Conservation (phyloP, 148 eudicot genomes). For the Amaranthus cruentus region DNA sequence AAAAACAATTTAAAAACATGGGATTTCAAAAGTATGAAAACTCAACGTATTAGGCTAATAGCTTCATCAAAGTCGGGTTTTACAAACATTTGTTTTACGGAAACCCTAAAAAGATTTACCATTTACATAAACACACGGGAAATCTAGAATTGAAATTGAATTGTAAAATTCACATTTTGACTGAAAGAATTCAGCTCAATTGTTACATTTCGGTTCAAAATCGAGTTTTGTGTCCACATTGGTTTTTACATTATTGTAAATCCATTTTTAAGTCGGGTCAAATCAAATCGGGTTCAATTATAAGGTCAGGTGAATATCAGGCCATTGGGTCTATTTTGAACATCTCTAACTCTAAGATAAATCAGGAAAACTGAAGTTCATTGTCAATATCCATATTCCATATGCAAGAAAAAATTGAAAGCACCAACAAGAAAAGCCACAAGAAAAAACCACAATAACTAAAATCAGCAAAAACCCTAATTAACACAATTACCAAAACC, state of each 20-base stretch:
- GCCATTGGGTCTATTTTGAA: no score
- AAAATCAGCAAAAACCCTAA: conserved; percentile 10
- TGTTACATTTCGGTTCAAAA: no score
- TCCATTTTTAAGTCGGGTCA: no score
- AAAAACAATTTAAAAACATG: neutral
- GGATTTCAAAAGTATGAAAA: neutral
- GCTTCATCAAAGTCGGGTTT: neutral
- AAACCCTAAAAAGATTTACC: no score
- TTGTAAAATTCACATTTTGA: neutral
- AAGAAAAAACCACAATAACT: neutral
- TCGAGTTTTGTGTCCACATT: no score
- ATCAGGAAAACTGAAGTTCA: neutral
- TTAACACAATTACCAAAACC: no score
- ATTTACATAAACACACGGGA: neutral
- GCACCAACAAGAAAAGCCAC: no score
- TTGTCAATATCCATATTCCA: neutral
- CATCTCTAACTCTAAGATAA: neutral
- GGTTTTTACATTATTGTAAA: no score
- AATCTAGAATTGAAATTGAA: neutral
- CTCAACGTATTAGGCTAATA: neutral
- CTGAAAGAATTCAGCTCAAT: neutral
- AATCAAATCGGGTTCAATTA: no score
- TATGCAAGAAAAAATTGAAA: neutral
- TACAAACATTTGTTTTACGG: no score
- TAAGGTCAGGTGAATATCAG: no score